Base-by-base conservation (phyloP, 495 filamentous ascomycete species). In the Lophium mytilinum region DNA sequence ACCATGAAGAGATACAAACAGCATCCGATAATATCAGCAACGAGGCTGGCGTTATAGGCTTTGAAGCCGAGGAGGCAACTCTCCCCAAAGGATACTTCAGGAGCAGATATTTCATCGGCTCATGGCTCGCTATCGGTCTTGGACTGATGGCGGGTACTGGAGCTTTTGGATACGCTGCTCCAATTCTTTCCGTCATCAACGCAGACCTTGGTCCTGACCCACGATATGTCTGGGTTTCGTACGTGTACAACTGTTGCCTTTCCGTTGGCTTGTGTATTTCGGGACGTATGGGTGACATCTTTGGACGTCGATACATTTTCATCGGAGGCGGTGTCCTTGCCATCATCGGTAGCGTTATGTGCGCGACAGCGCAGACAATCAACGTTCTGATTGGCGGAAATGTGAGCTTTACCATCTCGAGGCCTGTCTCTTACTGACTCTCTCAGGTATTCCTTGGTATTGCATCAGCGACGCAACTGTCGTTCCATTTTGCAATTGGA, bases 311-410 rank as follows among this genome's bases (percentile, higher is more conserved):
- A n/a, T n/a, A 54, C 21, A 50, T 67, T 21, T 19, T 67, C 24
- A 63, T 70, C n/a, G 37, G 15, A 33, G 63, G 63, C 19, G 60
- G 54, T 33, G 52, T 64, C 5, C 30, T 68, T 18, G 53, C 36
- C 2, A 40, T 67, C 36, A 42, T 67, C 43, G 68, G 68, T 8
- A 53, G 47, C 39, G 68, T 71, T 47, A 50, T 69, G 21, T 64
- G 62, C 18, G 55, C 55, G 24, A 69, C 68, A 12, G 67, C 68
- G 14, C 21, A 59, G 9, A 62, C 37, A 24, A 66, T 61, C 4
- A 51, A n/a, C n/a, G 58, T 52, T 9, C 57, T 71, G 12, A 57
- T 62, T 18, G 65, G 49, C 12, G 68, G 59, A 9, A 58, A 58
- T 42, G 63, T 60, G 6, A 45, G 69, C n/a, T 24, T 18, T 48